Evolutionary conservation across 108 stramenopile genomes (phyloP), one percentile per base, ranked within the genome.

Genomic region (Pelagomonas calceolata): DNA sequence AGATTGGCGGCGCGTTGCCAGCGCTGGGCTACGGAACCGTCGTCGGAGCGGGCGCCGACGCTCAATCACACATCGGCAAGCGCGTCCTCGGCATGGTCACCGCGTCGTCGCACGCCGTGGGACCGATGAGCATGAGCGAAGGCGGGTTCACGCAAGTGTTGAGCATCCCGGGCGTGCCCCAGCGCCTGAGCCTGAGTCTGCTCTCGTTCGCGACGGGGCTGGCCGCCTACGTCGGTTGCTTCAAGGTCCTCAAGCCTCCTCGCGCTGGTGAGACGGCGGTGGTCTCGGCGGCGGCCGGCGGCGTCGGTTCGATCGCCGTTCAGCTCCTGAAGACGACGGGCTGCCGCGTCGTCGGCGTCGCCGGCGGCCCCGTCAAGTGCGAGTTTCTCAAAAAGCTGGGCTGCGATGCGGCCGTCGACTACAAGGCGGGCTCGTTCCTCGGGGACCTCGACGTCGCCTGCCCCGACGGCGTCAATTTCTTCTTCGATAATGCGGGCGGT

Each of bases 401-500:
- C 36, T 7, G 34, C 10, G 71, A 71, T 17, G 36, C 30, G 60
- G 45, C 60, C 32, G 67, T 85, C 31, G 80, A 85, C 63, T 85
- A 85, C 74, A 85, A 85, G 45, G 18, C 71, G 36, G 18, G 29
- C 0, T 43, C 18, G 7, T 30, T 82, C 0, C 30, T 31, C 30
- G 78, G 71, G 7, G 80, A 83, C 70, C 37, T 85, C n/a, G 74
- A 65, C 12, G 74, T 64, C 35, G 33, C 60, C 17, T 79, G 78
- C 44, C 80, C 85, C 0, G 66, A 85, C 29, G 85, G 85, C 16
- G 69, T 83, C 45, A 82, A 85, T 71, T 80, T 78, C 63, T 66
- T 81, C 67, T 80, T 72, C 37, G 85, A 85, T 51, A 83, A 81
- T 68, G 85, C 80, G 29, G 85, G 85, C 34, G 85, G 82, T 31